Base-by-base conservation (phyloP, 73 alveolate species). In the Stentor roeselii region DNA sequence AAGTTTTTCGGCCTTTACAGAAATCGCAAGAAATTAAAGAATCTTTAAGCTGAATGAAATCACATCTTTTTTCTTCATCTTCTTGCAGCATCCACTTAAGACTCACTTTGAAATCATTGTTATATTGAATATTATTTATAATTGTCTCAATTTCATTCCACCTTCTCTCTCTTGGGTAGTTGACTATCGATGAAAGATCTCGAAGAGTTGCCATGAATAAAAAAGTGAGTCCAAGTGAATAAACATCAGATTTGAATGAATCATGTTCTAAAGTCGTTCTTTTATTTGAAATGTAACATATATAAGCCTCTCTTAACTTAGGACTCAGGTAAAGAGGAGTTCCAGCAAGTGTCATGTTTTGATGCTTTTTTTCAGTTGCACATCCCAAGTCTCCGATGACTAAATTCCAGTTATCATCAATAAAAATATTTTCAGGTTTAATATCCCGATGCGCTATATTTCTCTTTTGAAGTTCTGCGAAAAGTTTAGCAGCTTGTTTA, bases 291-390 rank as follows among this genome's bases (percentile, higher is more conserved):
- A 50, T 50, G 67, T 50, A 21, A 50, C 21, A 6, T 50, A 21
- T 11, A 2, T 1, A 67, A 67, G 80, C 80, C 34, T 0, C 0
- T 67, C 80, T 67, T 67, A 67, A 27, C 0, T 1, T 0, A 1
- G 80, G 80, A 32, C 80, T 67, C 37, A 67, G 80, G 34, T 67
- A 67, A 27, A 67, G 34, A 21, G 80, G 80, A 67, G 80, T 67
- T 0, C 80, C 80, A 21, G 80, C 80, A 67, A 67, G 37, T 2
- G 80, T 67, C 80, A 30, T 34, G 21, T n/a, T 21, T n/a, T 30
- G 27, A 1, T 1, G 14, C 0, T 32, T 2, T 67, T 67, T 67
- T 32, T 67, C 37, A 27, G 14, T 32, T 34, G 42, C 80, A 67
- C 80, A 30, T 67, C 80, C 80, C 14, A 67, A 40, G 37, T 67